Evolutionary conservation across 345 rosid genomes (phyloP).

Genomic region (Citrus glauca): DNA sequence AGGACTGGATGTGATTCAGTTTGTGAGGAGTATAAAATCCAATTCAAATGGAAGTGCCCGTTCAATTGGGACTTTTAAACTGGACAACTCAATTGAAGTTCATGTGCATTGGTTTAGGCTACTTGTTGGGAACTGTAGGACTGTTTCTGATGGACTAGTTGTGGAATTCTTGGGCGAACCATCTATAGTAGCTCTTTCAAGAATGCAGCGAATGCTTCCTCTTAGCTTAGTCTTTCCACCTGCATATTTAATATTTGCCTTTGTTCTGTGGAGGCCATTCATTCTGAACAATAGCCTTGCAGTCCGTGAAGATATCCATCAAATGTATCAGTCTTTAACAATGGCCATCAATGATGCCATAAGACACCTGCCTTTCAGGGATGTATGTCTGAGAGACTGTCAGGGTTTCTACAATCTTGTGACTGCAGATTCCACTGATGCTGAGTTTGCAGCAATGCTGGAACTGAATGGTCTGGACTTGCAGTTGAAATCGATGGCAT

Average conservation of each 20-base stretch:
- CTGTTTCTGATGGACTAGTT: slow-evolving; percentile 79
- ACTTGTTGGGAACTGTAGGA: slow-evolving; percentile 83
- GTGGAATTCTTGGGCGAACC: slow-evolving; percentile 93
- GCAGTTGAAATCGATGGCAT: slow-evolving; percentile 64
- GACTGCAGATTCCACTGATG: slow-evolving; percentile 78
- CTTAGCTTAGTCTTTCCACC: slow-evolving; percentile 89
- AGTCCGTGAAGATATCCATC: slow-evolving; percentile 77
- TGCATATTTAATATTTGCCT: slow-evolving; percentile 77
- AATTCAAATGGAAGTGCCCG: slow-evolving; percentile 86
- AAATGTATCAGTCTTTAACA: slow-evolving; percentile 66
- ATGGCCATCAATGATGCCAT: slow-evolving; percentile 75
- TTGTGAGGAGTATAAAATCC: slow-evolving; percentile 62
- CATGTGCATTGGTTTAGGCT: slow-evolving; percentile 91
- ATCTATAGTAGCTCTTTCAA: slow-evolving; percentile 74
- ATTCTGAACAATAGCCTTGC: slow-evolving; percentile 45
- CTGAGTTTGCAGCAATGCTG: slow-evolving; percentile 72
- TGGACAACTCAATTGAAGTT: slow-evolving; percentile 65
- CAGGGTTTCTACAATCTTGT: slow-evolving; percentile 79
- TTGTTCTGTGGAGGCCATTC: slow-evolving; percentile 76
- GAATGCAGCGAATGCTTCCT: slow-evolving; percentile 94
- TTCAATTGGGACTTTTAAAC: slow-evolving; percentile 52
- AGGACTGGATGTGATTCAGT: slow-evolving; percentile 78
- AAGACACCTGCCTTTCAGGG: slow-evolving; percentile 85
- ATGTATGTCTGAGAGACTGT: slow-evolving; percentile 84
- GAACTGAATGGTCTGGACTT: slow-evolving; percentile 69